Evolutionary conservation across 805 yeast genomes (phyloP).

Genomic region (Teunomyces lycoperdinae): DNA sequence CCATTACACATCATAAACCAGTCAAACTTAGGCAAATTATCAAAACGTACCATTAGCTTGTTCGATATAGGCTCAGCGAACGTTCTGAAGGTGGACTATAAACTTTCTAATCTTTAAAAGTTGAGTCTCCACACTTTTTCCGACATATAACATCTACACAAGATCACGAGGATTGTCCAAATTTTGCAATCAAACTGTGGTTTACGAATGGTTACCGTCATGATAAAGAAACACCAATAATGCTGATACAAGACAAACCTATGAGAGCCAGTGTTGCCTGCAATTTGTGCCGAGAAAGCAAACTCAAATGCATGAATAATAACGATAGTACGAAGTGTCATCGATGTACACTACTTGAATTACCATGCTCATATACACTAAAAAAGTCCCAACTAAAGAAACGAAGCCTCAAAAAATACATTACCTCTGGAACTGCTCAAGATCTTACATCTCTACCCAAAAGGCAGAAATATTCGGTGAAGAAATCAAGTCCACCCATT

Average conservation of each 20-base stretch:
- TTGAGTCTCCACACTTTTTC: neutral
- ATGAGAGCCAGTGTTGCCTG: conserved; percentile 13
- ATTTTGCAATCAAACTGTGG: conserved; percentile 3
- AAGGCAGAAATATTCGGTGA: neutral
- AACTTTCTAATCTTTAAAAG: neutral
- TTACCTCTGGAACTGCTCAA: neutral
- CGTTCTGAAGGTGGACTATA: no score
- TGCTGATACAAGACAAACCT: conserved; percentile 1
- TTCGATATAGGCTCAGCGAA: no score
- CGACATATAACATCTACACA: neutral
- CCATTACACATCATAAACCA: no score
- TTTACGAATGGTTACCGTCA: neutral
- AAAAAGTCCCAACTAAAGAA: conserved; percentile 19
- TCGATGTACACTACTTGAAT: conserved; percentile 15
- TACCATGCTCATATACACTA: conserved; percentile 18
- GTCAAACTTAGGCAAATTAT: no score
- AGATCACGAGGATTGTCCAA: conserved; percentile 1
- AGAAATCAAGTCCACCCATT: neutral
- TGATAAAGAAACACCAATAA: neutral
- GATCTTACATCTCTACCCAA: neutral
- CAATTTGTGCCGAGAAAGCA: conserved; percentile 12
- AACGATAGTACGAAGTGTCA: conserved; percentile 12
- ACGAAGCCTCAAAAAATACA: conserved; percentile 7
- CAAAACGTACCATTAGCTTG: no score
- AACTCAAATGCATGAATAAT: conserved; percentile 12